Evolutionary conservation across 148 eudicot genomes (phyloP).

Genomic region (Beta vulgaris): DNA sequence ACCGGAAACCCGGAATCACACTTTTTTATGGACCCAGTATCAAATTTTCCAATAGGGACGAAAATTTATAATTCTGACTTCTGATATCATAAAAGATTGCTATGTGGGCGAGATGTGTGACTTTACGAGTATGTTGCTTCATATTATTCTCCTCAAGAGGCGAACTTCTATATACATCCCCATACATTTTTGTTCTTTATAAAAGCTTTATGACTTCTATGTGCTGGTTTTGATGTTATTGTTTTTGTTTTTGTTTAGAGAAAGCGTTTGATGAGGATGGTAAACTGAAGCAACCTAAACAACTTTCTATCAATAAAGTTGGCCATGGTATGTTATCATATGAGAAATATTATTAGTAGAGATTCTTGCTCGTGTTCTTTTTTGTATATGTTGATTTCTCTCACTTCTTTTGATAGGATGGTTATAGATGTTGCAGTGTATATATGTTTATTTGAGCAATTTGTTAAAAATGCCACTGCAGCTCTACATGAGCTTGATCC

Average conservation of each 20-base stretch:
- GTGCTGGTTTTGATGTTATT: conserved; percentile 19
- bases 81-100: background rate
- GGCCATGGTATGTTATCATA: conserved; percentile 82
- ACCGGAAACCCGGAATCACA: too few relatives aligned
- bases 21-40: too few relatives aligned
- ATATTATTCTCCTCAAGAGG: background rate
- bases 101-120: background rate
- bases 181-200: background rate
- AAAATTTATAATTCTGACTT: too few relatives aligned
- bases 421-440: background rate
- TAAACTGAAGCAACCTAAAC: conserved; percentile 80
- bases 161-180: background rate
- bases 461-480: conserved; percentile 31
- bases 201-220: background rate
- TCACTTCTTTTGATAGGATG: background rate
- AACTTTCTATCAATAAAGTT: conserved; percentile 93
- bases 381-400: background rate
- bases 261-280: conserved; percentile 92
- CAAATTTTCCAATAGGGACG: too few relatives aligned
- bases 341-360: background rate
- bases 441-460: background rate
- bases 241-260: conserved; percentile 41
- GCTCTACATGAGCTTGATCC: conserved; percentile 83
- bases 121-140: background rate
- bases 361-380: background rate